Conservation (phyloP, 176 grass and related monocot genomes). For the Bothriochloa decipiens region DNA sequence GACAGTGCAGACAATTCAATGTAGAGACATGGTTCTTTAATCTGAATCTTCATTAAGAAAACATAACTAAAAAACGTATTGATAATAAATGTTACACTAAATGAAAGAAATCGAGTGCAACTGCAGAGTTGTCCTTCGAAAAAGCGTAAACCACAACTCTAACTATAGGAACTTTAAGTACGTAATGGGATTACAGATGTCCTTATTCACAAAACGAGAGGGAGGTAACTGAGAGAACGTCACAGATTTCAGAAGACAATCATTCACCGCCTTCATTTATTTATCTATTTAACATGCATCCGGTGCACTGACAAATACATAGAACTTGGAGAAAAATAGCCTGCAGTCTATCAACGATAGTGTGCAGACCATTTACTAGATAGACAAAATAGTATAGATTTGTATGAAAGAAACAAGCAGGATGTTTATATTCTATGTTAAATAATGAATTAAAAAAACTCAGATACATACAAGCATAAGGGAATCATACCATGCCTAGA, state of each 20-base stretch:
- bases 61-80: slow-evolving; percentile 14
- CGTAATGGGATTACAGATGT: neutral
- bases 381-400: neutral
- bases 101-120: slow-evolving; percentile 5
- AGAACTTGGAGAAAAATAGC: slow-evolving; percentile 16
- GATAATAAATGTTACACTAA: neutral
- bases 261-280: neutral
- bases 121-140: neutral
- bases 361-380: slow-evolving; percentile 1
- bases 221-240: neutral
- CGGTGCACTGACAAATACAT: neutral
- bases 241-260: neutral
- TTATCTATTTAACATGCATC: neutral
- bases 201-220: neutral
- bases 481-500: slow-evolving; percentile 11
- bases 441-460: slow-evolving; percentile 16
- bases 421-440: slow-evolving; percentile 3
- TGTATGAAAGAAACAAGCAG: slow-evolving; percentile 6
- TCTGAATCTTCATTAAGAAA: neutral
- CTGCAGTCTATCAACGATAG: slow-evolving; percentile 29
- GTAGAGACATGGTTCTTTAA: slow-evolving; percentile 12
- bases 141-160: neutral
- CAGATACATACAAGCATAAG: neutral
- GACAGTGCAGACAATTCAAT: neutral
- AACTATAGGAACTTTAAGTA: neutral